phyloP scores from a whole-genome alignment of 192 early-diverging fungal genomes.

The Haplosporangium gracile region DNA sequence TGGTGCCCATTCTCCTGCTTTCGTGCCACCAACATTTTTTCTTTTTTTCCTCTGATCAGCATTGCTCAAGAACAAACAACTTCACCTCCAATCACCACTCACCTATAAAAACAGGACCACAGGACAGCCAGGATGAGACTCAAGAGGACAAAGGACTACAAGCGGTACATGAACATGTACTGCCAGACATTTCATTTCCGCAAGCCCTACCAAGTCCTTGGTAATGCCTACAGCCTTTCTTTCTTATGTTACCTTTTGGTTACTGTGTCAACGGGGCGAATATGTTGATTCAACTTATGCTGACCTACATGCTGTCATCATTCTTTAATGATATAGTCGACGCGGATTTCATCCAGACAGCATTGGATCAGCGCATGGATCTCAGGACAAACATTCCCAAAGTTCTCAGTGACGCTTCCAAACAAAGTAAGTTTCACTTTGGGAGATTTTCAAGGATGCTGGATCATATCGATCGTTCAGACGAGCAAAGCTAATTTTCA shows the following conservation, averaged over 20 bases:
- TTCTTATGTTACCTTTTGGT: background rate
- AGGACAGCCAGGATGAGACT: slow-evolving; percentile 74
- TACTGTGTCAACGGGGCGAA: too few relatives aligned
- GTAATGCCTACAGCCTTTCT: slow-evolving; percentile 55
- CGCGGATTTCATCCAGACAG: slow-evolving; percentile 84
- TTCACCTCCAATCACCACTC: background rate
- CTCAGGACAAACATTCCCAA: slow-evolving; percentile 72
- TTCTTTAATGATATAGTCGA: slow-evolving; percentile 68
- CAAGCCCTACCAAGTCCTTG: slow-evolving; percentile 91
- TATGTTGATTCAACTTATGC: too few relatives aligned
- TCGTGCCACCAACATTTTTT: background rate
- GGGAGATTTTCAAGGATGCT: too few relatives aligned
- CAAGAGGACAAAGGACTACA: slow-evolving; percentile 87
- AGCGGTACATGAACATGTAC: slow-evolving; percentile 87
- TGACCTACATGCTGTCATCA: too few relatives aligned
- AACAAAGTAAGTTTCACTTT: slow-evolving; percentile 68
- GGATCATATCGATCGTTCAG: background rate
- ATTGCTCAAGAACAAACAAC: background rate
- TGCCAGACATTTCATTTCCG: slow-evolving; percentile 85
- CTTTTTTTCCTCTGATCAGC: background rate
- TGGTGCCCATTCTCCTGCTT: too few relatives aligned
- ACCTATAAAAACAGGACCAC: background rate
- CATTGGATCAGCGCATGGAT: slow-evolving; percentile 72
- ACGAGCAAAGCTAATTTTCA: background rate
- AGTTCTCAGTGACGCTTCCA: slow-evolving; percentile 74